Evolutionary conservation across 2,329 filamentous ascomycete species (phyloP).

Genomic region (Penicillium paneum): DNA sequence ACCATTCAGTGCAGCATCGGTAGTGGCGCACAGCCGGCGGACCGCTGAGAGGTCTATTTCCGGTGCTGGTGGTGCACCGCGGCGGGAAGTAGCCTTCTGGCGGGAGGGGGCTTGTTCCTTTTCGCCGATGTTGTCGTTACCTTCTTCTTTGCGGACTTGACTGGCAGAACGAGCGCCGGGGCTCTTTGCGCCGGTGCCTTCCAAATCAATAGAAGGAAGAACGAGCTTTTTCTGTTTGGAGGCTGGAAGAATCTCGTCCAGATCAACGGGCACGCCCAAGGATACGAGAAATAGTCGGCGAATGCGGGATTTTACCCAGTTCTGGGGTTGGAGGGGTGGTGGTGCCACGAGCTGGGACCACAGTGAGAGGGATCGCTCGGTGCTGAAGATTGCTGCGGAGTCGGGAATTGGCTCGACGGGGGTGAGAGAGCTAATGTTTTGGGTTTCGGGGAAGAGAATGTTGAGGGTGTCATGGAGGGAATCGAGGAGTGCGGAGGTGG

Average conservation of each 20-base stretch:
- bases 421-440: slow-evolving; percentile 34
- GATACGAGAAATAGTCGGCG: slow-evolving; percentile 93
- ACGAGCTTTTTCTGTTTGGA: slow-evolving; percentile 98
- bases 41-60: slow-evolving; percentile 76
- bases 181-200: slow-evolving; percentile 54
- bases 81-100: slow-evolving; percentile 32
- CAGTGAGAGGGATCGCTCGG: slow-evolving; percentile 79
- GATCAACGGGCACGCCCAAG: slow-evolving; percentile 88
- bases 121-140: slow-evolving; percentile 21
- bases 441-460: slow-evolving; percentile 44
- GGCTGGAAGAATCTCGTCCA: slow-evolving; percentile 94
- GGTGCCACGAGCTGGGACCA: slow-evolving; percentile 97
- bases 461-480: slow-evolving; percentile 43
- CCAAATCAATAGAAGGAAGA: slow-evolving; percentile 70
- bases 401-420: slow-evolving; percentile 42
- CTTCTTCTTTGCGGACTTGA: slow-evolving; percentile 31
- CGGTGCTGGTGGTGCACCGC: slow-evolving; percentile 62
- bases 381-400: slow-evolving; percentile 66
- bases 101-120: slow-evolving; percentile 29
- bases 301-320: slow-evolving; percentile 96
- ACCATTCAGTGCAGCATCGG: slow-evolving; percentile 74
- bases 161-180: slow-evolving; percentile 52
- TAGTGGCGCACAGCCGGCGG: slow-evolving; percentile 75
- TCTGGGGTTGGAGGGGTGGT: slow-evolving; percentile 88
- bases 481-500: slow-evolving; percentile 35